Conservation (phyloP, 2,329 filamentous ascomycete species). For the Stagonosporopsis chrysanthemi region DNA sequence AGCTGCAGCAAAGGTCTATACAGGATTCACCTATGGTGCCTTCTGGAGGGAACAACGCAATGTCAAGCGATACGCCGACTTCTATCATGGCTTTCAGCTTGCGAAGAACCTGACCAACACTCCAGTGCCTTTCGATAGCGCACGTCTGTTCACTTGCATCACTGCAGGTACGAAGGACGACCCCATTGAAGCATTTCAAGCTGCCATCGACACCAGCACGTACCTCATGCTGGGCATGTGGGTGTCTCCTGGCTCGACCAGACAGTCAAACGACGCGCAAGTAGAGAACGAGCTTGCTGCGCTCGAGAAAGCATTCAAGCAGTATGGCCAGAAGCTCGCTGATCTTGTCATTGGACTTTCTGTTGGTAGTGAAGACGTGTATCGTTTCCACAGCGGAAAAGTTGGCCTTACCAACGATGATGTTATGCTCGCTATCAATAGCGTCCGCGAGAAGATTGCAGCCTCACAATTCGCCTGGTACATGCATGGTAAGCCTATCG, state of each 20-base stretch:
- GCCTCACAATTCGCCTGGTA: slow-evolving; percentile 63
- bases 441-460: slow-evolving; percentile 56
- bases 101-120: slow-evolving; percentile 31
- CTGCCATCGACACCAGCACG: not conserved
- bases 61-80: slow-evolving; percentile 33
- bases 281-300: slow-evolving; percentile 41
- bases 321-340: slow-evolving; percentile 59
- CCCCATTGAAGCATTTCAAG: too few species aligned
- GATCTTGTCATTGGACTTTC: slow-evolving; percentile 48
- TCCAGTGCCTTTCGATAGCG: slow-evolving; percentile 68
- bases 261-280: slow-evolving; percentile 51
- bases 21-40: slow-evolving; percentile 41
- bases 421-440: slow-evolving; percentile 63
- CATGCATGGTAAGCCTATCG: slow-evolving; percentile 51
- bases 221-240: slow-evolving; percentile 48
- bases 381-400: slow-evolving; percentile 64
- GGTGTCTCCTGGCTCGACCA: slow-evolving; percentile 23
- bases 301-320: slow-evolving; percentile 32
- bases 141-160: slow-evolving; percentile 51
- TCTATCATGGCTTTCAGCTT: slow-evolving; percentile 31
- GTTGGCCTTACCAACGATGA: slow-evolving; percentile 68
- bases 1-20: slow-evolving; percentile 29
- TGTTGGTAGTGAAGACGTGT: slow-evolving; percentile 59
- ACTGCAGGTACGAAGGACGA: too few species aligned
- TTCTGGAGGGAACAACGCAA: slow-evolving; percentile 31